A percentile compares a stretch with the other conserved stretches of the same genome.
Evolutionary conservation across 2,329 filamentous ascomycete species (phyloP).

Genomic region (Fusarium veterinarium): DNA sequence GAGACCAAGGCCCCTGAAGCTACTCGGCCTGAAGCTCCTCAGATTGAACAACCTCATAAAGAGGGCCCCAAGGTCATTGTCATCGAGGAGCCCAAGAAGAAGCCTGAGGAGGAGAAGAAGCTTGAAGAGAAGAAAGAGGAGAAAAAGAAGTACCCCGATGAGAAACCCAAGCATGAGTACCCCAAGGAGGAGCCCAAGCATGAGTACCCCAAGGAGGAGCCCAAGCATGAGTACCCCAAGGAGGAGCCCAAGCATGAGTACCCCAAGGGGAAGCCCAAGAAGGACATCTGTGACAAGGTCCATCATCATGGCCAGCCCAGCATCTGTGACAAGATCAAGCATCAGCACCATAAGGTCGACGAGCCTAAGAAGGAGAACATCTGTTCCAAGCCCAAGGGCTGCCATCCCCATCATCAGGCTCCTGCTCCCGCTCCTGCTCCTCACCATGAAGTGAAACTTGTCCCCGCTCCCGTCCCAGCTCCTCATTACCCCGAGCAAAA

Average conservation of each 20-base stretch:
- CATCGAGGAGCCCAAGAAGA: neutral
- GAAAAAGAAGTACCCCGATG: neutral
- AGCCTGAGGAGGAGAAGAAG: neutral
- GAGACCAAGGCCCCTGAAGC: slow-evolving; percentile 21
- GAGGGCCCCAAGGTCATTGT: neutral
- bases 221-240: neutral
- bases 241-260: slow-evolving; percentile 2
- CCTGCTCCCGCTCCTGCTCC: neutral
- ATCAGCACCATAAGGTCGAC: neutral
- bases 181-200: neutral
- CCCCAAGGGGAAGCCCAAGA: too few species aligned
- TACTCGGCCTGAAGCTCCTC: neutral
- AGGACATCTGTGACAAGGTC: slow-evolving; percentile 12
- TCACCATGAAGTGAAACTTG: neutral
- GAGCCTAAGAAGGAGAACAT: slow-evolving; percentile 23
- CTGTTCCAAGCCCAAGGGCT: slow-evolving; percentile 13
- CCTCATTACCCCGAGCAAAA: neutral
- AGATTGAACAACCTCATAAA: neutral
- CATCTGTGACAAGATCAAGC: slow-evolving; percentile 6
- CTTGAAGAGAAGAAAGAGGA: neutral
- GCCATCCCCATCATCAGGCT: neutral
- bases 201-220: neutral
- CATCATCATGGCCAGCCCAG: slow-evolving; percentile 3
- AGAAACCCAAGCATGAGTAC: neutral
- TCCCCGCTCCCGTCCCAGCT: neutral